Evolutionary conservation across 1,284 basidiomycete genomes (phyloP), one percentile per base, ranked within the genome.

Genomic region (Cutaneotrichosporon dermatis): DNA sequence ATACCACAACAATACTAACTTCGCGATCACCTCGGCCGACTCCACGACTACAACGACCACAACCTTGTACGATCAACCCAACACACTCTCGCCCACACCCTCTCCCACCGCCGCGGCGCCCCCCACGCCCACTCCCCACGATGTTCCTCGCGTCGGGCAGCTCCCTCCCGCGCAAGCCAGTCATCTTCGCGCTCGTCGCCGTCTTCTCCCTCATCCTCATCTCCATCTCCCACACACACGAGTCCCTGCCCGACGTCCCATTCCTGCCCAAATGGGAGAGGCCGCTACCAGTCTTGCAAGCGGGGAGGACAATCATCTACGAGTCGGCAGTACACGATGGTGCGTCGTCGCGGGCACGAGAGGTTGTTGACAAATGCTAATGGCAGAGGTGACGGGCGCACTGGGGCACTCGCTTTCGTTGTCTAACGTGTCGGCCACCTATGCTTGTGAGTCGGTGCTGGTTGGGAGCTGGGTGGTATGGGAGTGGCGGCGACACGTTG

Each of bases 241-340:
- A 49, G 12, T 12, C 46, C 3, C 33, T 49, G 5, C 46, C 34
- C 3, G 34, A 36, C 33, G 34, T 49, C 34, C 34, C 46, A 0
- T 36, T 49, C 34, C 34, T 49, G 10, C 46, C 46, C 3, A 49
- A 49, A 49, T 49, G 33, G 46, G 10, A 34, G 7, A 34, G n/a
- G 12, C 4, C 11, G 1, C 11, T 49, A 0, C 46, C 46, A 4
- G 8, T 12, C 0, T 6, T 88, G 84, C 84, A 86, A 86, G 5
- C 78, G 83, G 56, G 86, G 85, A 79, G 87, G 83, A 77, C 82
- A 85, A 48, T 88, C 88, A 70, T 81, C 88, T 57, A 39, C 25
- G 56, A 57, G 50, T 13, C n/a, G 2, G 56, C 56, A 4, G 43
- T 57, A 0, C 56, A 57, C 25, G 55, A 57, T 4, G 55, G 42